A percentile compares a stretch with the other conserved stretches of the same genome.
phyloP scores from a whole-genome alignment of 768 basidiomycete genomes.

The Auriculariales sp. region DNA sequence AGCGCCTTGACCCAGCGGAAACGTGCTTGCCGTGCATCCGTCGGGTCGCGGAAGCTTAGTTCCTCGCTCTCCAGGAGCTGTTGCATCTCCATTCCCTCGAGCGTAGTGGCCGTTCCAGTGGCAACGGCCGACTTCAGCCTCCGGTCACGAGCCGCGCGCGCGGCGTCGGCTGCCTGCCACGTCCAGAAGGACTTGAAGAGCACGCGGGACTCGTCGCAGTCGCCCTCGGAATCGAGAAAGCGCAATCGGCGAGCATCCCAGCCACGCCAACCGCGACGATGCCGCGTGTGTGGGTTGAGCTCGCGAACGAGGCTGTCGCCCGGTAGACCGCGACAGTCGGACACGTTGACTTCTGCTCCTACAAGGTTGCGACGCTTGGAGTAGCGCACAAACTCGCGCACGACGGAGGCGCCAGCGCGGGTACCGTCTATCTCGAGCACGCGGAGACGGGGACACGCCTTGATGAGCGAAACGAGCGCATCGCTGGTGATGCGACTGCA shows the following conservation, averaged over 20 bases:
- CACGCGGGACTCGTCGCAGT: conserved; percentile 59
- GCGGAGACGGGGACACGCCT: conserved; percentile 41
- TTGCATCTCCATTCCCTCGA: background rate
- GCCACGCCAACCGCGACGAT: conserved; percentile 60
- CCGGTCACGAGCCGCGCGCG: conserved; percentile 51
- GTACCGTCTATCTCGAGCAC: conserved; percentile 74
- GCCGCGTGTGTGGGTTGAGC: conserved; percentile 37
- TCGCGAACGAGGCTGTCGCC: conserved; percentile 51
- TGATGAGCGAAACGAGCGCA: conserved; percentile 48
- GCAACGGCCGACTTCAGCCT: conserved; percentile 29
- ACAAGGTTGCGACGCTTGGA: conserved; percentile 29
- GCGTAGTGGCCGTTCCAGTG: background rate
- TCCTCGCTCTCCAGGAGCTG: background rate
- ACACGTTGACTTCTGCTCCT: conserved; percentile 47
- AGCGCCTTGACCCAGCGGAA: background rate
- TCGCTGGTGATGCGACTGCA: conserved; percentile 50
- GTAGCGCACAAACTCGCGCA: conserved; percentile 54
- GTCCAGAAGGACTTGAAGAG: conserved; percentile 76
- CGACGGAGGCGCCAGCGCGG: conserved; percentile 40
- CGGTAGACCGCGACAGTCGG: conserved; percentile 58
- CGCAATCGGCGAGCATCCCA: conserved; percentile 54
- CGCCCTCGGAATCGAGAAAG: conserved; percentile 68
- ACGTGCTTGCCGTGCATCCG: background rate
- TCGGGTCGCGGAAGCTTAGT: background rate
- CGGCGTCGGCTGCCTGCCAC: conserved; percentile 76